Evolutionary conservation across 2,329 filamentous ascomycete genomes (phyloP).

Genomic region (Cercospora sp.): DNA sequence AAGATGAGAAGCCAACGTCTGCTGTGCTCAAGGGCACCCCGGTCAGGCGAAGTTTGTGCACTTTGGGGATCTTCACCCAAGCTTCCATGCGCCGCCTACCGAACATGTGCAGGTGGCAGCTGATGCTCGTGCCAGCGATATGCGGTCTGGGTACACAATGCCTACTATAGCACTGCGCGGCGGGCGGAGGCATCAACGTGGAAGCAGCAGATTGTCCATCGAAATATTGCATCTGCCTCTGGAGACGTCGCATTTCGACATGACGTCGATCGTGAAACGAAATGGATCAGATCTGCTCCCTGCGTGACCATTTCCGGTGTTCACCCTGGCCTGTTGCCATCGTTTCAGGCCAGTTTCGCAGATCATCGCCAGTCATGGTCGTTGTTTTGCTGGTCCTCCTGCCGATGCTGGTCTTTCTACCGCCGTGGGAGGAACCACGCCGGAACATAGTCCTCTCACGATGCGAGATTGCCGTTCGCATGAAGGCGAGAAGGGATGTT

Average conservation of each 20-base stretch:
- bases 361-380: background rate
- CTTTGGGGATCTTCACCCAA: background rate
- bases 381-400: background rate
- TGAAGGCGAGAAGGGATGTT: background rate
- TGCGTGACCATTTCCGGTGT: background rate
- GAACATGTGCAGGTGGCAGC: background rate
- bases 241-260: background rate
- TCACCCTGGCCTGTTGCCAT: background rate
- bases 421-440: background rate
- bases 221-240: background rate
- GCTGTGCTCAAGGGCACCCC: conserved; percentile 7
- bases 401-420: background rate
- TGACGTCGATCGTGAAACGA: background rate
- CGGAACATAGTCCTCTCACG: background rate
- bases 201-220: background rate
- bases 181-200: background rate
- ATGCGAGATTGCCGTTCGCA: background rate
- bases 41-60: conserved; percentile 11
- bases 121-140: background rate
- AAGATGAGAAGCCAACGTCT: conserved; percentile 8
- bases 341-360: background rate
- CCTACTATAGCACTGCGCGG: background rate
- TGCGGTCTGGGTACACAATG: background rate
- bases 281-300: background rate
- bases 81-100: conserved; percentile 1